Percentiles rank a stretch among this genome's conserved stretches.
Conservation (phyloP, 2,329 filamentous ascomycete genomes). For the Claviceps citrina region DNA sequence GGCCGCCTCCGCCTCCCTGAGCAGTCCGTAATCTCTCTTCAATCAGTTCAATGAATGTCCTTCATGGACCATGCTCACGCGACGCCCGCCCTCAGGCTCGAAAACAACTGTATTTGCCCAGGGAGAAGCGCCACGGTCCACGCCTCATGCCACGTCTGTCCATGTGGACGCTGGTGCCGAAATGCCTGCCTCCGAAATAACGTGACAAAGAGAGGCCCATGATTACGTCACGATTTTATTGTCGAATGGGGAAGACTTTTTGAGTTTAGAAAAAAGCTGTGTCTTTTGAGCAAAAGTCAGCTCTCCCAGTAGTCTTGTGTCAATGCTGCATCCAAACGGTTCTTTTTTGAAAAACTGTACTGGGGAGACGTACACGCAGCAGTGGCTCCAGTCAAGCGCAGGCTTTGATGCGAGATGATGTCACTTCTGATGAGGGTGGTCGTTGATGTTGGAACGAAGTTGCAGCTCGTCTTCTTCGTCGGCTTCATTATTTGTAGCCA, state of each 20-base stretch:
- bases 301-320: background rate
- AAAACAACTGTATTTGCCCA: slow-evolving; percentile 38
- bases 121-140: slow-evolving; percentile 35
- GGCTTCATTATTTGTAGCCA: background rate
- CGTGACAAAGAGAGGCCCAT: slow-evolving; percentile 36
- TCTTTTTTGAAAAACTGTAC: background rate
- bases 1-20: too few species aligned
- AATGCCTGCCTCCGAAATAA: slow-evolving; percentile 30
- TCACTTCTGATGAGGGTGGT: background rate
- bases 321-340: background rate
- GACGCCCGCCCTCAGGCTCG: background rate
- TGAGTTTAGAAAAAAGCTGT: background rate
- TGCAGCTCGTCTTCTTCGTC: background rate
- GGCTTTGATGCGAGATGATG: background rate
- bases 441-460: background rate
- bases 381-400: background rate
- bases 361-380: background rate
- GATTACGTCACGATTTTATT: slow-evolving; percentile 1
- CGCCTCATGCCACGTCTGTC: slow-evolving; percentile 31
- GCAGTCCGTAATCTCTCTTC: too few species aligned
- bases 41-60: background rate
- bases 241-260: background rate
- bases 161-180: slow-evolving; percentile 33
- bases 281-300: background rate
- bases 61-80: background rate